phyloP scores from a whole-genome alignment of 1,284 basidiomycete species.

The Cryptococcus wingfieldii region DNA sequence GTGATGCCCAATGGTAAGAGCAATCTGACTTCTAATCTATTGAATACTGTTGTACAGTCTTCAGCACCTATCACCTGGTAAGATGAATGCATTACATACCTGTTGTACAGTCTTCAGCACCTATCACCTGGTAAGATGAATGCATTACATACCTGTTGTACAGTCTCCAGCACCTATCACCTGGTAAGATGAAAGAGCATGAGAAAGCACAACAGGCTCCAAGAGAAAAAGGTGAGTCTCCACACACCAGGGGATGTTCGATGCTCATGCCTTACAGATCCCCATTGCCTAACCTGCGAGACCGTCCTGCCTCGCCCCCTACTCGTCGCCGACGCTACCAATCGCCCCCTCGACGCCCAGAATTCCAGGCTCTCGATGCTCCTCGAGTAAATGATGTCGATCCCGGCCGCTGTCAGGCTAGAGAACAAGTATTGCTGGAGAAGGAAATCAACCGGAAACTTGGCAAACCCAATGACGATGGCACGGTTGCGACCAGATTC shows the following conservation, averaged over 20 bases:
- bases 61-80: too few species aligned
- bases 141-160: too few species aligned
- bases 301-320: slow-evolving; percentile 45
- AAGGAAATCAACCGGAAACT: slow-evolving; percentile 62
- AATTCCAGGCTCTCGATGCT: slow-evolving; percentile 47
- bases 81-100: too few species aligned
- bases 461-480: slow-evolving; percentile 52
- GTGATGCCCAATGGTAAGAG: too few species aligned
- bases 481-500: slow-evolving; percentile 16
- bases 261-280: slow-evolving; percentile 26
- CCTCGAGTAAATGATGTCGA: slow-evolving; percentile 70
- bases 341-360: slow-evolving; percentile 22
- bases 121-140: too few species aligned
- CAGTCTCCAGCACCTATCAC: too few species aligned
- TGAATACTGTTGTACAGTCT: too few species aligned
- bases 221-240: slow-evolving; percentile 47
- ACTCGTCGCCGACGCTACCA: slow-evolving; percentile 39
- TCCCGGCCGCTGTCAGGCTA: slow-evolving; percentile 66
- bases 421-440: slow-evolving; percentile 69
- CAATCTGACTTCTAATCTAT: too few species aligned
- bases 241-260: not conserved
- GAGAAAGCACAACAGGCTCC: too few species aligned
- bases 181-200: too few species aligned
- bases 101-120: too few species aligned
- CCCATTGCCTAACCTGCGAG: slow-evolving; percentile 37